These are phyloP conservation scores for Chytriomyces confervae DNA, from an alignment of 192 early-diverging fungal genomes.

Conservation along the genomic window DNA sequence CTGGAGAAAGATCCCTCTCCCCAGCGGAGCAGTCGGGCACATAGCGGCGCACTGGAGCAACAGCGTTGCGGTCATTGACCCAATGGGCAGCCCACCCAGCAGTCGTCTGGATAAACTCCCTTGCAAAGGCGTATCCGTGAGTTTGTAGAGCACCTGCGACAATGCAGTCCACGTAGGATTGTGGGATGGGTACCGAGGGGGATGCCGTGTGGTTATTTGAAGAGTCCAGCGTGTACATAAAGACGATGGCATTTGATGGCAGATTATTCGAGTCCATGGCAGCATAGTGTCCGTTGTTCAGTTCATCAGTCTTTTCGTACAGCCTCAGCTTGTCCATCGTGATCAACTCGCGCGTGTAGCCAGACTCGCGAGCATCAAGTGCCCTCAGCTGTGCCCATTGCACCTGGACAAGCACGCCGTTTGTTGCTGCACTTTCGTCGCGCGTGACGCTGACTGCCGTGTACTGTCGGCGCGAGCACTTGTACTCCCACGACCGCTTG, in stretches of 20 bases:
- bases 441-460: slow-evolving; percentile 52
- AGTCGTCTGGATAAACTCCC: slow-evolving; percentile 50
- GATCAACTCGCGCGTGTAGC: slow-evolving; percentile 43
- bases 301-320: not conserved
- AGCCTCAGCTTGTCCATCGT: not conserved
- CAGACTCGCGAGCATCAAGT: slow-evolving; percentile 49
- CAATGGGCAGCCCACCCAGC: slow-evolving; percentile 47
- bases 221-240: not conserved
- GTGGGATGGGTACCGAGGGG: slow-evolving; percentile 50
- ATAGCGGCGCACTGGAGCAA: slow-evolving; percentile 38
- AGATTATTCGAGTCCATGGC: slow-evolving; percentile 50
- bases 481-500: slow-evolving; percentile 49
- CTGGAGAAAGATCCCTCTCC: slow-evolving; percentile 13
- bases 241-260: slow-evolving; percentile 4
- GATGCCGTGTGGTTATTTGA: slow-evolving; percentile 28
- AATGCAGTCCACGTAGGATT: slow-evolving; percentile 57
- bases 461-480: slow-evolving; percentile 44
- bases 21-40: slow-evolving; percentile 31
- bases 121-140: slow-evolving; percentile 43
- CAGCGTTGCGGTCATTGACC: slow-evolving; percentile 53
- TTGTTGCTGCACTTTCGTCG: slow-evolving; percentile 21
- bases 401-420: slow-evolving; percentile 55
- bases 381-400: slow-evolving; percentile 30
- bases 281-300: slow-evolving; percentile 10
- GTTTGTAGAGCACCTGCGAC: slow-evolving; percentile 44